Conservation (phyloP, 768 basidiomycete genomes). For the Tulasnella sp. region DNA sequence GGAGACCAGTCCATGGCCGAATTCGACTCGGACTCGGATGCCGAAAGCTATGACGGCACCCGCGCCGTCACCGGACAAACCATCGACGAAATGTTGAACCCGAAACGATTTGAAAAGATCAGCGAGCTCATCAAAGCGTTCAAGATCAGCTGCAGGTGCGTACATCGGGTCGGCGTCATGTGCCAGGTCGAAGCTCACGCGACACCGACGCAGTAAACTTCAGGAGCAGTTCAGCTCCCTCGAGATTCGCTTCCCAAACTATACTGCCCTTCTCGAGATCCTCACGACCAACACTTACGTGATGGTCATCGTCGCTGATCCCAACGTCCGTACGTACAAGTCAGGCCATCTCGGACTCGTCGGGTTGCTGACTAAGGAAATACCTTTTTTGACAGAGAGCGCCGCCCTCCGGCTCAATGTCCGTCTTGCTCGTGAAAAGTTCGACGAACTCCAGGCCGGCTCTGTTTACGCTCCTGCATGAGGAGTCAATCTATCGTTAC, state of each 20-base stretch:
- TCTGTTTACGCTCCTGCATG: neutral
- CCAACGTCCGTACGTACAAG: slow-evolving; percentile 56
- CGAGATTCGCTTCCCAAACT: slow-evolving; percentile 75
- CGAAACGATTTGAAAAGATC: slow-evolving; percentile 35
- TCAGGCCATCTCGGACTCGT: neutral
- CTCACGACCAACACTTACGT: slow-evolving; percentile 91
- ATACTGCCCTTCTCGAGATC: slow-evolving; percentile 81
- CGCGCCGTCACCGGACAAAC: neutral
- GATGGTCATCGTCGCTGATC: slow-evolving; percentile 77
- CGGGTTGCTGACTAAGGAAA: neutral
- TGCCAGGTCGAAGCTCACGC: neutral
- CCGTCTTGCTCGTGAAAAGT: slow-evolving; percentile 70
- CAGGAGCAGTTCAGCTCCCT: slow-evolving; percentile 76
- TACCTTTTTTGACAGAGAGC: slow-evolving; percentile 50
- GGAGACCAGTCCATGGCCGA: slow-evolving; percentile 18
- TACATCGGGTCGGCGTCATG: slow-evolving; percentile 15
- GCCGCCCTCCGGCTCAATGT: slow-evolving; percentile 83
- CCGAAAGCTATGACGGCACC: slow-evolving; percentile 27
- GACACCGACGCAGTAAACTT: slow-evolving; percentile 26
- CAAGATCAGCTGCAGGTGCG: slow-evolving; percentile 76
- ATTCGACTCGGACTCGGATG: slow-evolving; percentile 17
- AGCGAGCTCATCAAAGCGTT: slow-evolving; percentile 88
- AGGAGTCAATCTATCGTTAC: neutral
- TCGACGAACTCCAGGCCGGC: slow-evolving; percentile 54
- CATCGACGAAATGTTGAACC: slow-evolving; percentile 33